Evolutionary conservation across 2,329 filamentous ascomycete species (phyloP), one percentile per base, ranked within the genome.

Genomic region (Pseudocercospora musae): DNA sequence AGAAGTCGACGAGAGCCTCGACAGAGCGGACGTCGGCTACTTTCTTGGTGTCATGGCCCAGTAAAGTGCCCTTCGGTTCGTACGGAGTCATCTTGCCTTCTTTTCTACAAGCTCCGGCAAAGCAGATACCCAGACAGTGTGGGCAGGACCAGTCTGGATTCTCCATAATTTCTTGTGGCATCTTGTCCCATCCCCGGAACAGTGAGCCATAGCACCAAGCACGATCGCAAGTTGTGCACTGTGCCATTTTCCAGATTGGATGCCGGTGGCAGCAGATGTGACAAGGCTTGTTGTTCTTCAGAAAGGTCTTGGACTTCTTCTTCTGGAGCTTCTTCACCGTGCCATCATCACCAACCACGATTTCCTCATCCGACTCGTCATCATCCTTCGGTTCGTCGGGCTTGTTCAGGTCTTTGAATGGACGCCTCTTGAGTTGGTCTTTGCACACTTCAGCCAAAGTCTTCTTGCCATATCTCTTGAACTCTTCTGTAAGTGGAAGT

Each of bases 141-240:
- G 95, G 95, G 68, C 95, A 99, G 71, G 89, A 85, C 94, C 95
- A 99, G 53, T 87, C 81, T 66, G 88, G 85, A 66, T 91, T 84
- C 72, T 96, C 88, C 84, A 97, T 89, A 0, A 93, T 86, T 20
- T 86, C 82, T 70, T 94, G 87, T 0, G 95, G 95, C 84, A 92
- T 89, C 74, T 92, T 85, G 74, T 98, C 94, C 72, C 96, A 96
- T 0, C 91, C 93, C 59, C 95, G 84, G 77, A 92, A 98, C 1
- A 99, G 82, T 15, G 89, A 89, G n/a, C 94, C 94, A 72, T 96
- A 99, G 75, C 95, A 98, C 74, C 96, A 99, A 0, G 85, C 86
- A 59, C 90, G 82, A 11, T 84, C 81, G 71, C 95, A 98, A 8
- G 83, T 85, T 0, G 87, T 87, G 76, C 95, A 99, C 57, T 87